These are phyloP conservation scores for Volvox carteri DNA, from an alignment of 163 green algal species.

Conservation along the genomic window DNA sequence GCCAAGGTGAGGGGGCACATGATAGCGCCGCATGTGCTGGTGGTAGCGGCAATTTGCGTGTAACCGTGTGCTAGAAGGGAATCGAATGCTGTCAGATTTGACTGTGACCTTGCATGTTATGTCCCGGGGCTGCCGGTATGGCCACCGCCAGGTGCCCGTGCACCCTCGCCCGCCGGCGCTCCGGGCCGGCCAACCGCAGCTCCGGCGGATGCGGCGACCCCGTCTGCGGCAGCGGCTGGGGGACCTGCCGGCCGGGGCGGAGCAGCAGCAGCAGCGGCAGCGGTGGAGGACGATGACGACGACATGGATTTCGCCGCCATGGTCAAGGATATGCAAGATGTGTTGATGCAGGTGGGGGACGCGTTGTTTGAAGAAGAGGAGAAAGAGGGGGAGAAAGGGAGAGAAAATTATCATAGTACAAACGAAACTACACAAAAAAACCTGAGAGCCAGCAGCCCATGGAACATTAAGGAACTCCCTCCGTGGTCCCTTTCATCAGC, in stretches of 20 bases:
- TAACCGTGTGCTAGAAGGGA: no score
- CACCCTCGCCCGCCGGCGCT: slow-evolving; percentile 1
- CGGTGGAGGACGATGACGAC: slow-evolving; percentile 45
- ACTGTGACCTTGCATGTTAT: no score
- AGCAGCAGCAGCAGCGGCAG: not conserved
- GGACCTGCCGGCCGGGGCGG: not conserved
- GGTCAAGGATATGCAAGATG: slow-evolving; percentile 73
- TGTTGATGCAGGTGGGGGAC: slow-evolving; percentile 23
- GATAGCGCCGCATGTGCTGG: no score
- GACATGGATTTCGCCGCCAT: slow-evolving; percentile 73
- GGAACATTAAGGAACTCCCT: no score
- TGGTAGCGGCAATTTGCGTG: no score
- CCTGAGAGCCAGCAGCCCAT: no score
- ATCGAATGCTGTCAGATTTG: no score
- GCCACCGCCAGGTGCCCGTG: not conserved
- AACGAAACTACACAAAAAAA: no score
- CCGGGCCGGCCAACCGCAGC: not conserved
- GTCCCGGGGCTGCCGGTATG: no score
- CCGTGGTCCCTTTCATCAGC: no score
- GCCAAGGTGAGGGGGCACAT: not conserved
- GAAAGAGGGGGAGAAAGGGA: no score
- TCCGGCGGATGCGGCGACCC: not conserved
- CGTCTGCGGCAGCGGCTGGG: not conserved
- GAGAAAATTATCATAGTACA: no score
- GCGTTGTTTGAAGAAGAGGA: not conserved